Base-by-base conservation (phyloP, 106 monocot genomes). In the Allium fistulosum region DNA sequence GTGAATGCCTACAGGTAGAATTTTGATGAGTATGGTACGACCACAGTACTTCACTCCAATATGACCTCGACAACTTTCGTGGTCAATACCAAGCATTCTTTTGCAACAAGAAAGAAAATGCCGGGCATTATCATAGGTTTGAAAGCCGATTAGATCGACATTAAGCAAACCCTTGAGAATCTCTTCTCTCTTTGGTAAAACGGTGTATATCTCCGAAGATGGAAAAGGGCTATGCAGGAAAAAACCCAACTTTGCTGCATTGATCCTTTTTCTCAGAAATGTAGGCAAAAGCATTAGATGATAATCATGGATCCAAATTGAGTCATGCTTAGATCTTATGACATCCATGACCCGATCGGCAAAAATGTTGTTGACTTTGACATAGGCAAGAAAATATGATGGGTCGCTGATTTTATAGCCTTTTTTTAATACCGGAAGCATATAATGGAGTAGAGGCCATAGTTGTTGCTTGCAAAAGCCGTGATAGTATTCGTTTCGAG, bases 401-500 rank as follows among this genome's bases (percentile, higher is more conserved):
- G 78, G 72, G 53, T 90, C 83, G 46, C 84, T 82, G 8, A 67
- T 61, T 16, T 80, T 69, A 11, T 83, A 77, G 16, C 72, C 71
- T 61, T 72, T 69, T 14, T 76, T 61, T 53, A 83, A 79, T 28
- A 83, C 61, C 8, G 94, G 94, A 18, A 95, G 84, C 88, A 88
- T 81, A 77, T 85, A 87, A 66, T 95, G 94, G 76, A 95, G 83
- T 10, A 95, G 83, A 9, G 94, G 94, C 91, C 94, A 95, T 2
- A 95, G 68, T n/a, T 83, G 83, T 64, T 80, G 80, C 74, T 95
- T 95, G 65, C 91, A 95, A 70, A 95, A 95, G 9, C 91, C 83
- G 48, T 95, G 83, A 71, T 91, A 95, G 75, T 77, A 94, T 8
- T 60, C 62, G 9, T 68, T 55, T 37, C 73, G 66, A 59, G 84